A percentile compares a stretch with the other conserved stretches of the same genome.
These are phyloP conservation scores for Xylaria telfairii DNA, from an alignment of 495 filamentous ascomycete genomes.

Conservation along the genomic window DNA sequence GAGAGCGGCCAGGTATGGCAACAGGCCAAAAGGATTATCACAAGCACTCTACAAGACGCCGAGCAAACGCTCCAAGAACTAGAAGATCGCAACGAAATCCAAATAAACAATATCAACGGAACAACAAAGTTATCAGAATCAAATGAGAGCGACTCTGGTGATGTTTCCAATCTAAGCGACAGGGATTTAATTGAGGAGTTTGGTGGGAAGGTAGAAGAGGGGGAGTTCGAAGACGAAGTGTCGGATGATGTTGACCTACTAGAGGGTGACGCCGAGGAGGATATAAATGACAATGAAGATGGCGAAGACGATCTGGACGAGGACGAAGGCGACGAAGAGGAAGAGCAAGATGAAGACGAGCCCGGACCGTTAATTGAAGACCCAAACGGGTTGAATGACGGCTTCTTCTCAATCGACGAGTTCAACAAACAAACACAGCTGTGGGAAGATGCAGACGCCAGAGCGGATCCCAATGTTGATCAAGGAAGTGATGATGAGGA, in stretches of 20 bases:
- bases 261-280: slow-evolving; percentile 43
- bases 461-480: slow-evolving; percentile 66
- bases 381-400: slow-evolving; percentile 78
- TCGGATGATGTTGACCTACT: slow-evolving; percentile 47
- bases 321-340: slow-evolving; percentile 33
- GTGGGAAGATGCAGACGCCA: slow-evolving; percentile 80
- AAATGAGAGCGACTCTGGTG: slow-evolving; percentile 57
- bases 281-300: slow-evolving; percentile 40
- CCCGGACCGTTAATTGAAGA: slow-evolving; percentile 54
- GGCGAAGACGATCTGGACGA: slow-evolving; percentile 42
- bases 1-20: slow-evolving; percentile 91
- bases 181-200: slow-evolving; percentile 31
- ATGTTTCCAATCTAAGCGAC: slow-evolving; percentile 38
- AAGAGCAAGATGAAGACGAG: slow-evolving; percentile 36
- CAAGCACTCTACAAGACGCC: slow-evolving; percentile 50
- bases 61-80: slow-evolving; percentile 57
- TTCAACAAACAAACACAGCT: slow-evolving; percentile 93
- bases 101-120: slow-evolving; percentile 28
- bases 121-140: slow-evolving; percentile 43
- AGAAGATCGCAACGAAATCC: slow-evolving; percentile 46
- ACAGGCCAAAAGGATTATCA: slow-evolving; percentile 81
- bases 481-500: slow-evolving; percentile 76
- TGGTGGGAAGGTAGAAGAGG: slow-evolving; percentile 37
- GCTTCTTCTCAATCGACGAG: slow-evolving; percentile 96
- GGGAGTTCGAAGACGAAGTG: slow-evolving; percentile 48